A percentile compares a stretch with the other conserved stretches of the same genome.
These are phyloP conservation scores for Talaromyces albobiverticillius DNA, from an alignment of 2,329 filamentous ascomycete species.

Conservation along the genomic window DNA sequence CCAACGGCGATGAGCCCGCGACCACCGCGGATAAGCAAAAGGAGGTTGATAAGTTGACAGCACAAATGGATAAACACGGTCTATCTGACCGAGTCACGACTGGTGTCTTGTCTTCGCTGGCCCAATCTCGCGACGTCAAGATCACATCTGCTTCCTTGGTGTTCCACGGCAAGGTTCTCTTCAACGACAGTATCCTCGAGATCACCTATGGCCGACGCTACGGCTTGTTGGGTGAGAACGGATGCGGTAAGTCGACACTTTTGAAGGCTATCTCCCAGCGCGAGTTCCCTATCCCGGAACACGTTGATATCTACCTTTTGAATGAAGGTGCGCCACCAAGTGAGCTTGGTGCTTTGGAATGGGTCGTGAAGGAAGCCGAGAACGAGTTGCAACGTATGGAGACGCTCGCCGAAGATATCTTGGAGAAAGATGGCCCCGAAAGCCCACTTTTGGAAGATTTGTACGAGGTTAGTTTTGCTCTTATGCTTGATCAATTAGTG, in stretches of 20 bases:
- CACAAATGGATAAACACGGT: constrained; percentile 94
- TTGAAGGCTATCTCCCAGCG: constrained; percentile 90
- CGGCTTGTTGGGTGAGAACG: constrained; percentile 96
- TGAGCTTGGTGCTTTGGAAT: constrained; percentile 88
- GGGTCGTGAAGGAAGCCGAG: constrained; percentile 94
- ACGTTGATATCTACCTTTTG: constrained; percentile 96
- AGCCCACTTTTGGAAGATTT: constrained; percentile 86
- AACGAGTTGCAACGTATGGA: constrained; percentile 89
- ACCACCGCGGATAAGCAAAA: constrained; percentile 71
- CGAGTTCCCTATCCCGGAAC: constrained; percentile 93
- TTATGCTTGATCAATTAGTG: neutral
- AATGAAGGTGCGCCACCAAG: constrained; percentile 93
- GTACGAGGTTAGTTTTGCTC: constrained; percentile 72
- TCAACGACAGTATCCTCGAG: constrained; percentile 91
- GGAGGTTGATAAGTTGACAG: constrained; percentile 79
- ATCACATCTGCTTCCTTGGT: constrained; percentile 90
- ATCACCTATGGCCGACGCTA: constrained; percentile 90
- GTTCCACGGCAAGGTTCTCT: constrained; percentile 95
- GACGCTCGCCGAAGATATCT: constrained; percentile 77
- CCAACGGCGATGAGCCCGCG: constrained; percentile 62
- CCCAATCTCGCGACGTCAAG: constrained; percentile 90
- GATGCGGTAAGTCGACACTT: constrained; percentile 97
- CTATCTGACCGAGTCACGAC: constrained; percentile 97
- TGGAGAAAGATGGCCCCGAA: constrained; percentile 91
- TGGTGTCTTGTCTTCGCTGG: constrained; percentile 84